phyloP scores from a whole-genome alignment of 2,329 filamentous ascomycete species.

The Fusarium kyushuense region DNA sequence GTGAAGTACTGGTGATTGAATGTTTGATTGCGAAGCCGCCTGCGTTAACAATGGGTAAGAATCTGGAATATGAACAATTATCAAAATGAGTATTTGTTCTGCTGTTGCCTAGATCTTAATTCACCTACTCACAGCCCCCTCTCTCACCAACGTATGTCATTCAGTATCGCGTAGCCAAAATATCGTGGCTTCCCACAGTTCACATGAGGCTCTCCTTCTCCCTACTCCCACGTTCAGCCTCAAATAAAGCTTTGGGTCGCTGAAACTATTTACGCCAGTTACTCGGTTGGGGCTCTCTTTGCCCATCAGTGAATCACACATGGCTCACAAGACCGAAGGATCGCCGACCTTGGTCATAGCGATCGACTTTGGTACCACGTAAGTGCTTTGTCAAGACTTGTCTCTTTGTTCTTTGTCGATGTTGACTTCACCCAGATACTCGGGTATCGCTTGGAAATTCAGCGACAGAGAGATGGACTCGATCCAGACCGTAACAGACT shows the following conservation, averaged over 20 bases:
- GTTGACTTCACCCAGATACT: slow-evolving; percentile 48
- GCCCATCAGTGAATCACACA: background rate
- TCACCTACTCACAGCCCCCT: no score
- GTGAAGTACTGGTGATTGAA: background rate
- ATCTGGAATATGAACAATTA: background rate
- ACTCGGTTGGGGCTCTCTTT: background rate
- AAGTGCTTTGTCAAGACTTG: background rate
- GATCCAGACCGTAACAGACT: slow-evolving; percentile 51
- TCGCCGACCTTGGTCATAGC: slow-evolving; percentile 22
- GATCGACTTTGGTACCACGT: slow-evolving; percentile 37
- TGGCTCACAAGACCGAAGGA: background rate
- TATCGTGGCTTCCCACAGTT: background rate
- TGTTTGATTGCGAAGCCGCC: background rate
- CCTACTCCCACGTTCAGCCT: background rate
- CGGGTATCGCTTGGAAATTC: slow-evolving; percentile 56
- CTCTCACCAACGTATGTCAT: background rate
- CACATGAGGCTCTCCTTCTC: background rate
- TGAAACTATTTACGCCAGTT: no score
- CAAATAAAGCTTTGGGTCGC: no score
- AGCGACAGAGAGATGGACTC: slow-evolving; percentile 39
- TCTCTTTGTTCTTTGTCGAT: slow-evolving; percentile 6
- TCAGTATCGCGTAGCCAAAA: background rate
- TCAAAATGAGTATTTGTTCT: background rate
- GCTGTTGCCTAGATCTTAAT: background rate
- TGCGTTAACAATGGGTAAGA: background rate